These are phyloP conservation scores for Pythium volutum DNA, from an alignment of 352 stramenopile species.

Conservation along the genomic window DNA sequence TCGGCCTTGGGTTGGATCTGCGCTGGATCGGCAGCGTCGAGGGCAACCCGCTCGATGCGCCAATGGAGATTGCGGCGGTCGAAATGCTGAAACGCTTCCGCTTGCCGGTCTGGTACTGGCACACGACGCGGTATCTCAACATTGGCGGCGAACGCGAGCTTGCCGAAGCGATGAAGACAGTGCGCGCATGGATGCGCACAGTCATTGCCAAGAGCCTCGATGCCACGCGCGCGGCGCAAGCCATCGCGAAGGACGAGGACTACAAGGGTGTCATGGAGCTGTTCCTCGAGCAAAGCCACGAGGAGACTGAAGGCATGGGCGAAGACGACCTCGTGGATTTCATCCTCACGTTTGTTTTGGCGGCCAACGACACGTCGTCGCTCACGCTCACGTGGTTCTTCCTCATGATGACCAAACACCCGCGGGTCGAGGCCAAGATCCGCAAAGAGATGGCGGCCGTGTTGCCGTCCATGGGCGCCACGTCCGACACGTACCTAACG, in stretches of 20 bases:
- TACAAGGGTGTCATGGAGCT: conserved; percentile 22
- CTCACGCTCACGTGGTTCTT: conserved; percentile 72
- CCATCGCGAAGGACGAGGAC: not conserved
- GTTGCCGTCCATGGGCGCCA: conserved; percentile 12
- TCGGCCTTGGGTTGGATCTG: conserved; percentile 46
- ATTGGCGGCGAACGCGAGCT: conserved; percentile 39
- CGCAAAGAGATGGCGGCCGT: conserved; percentile 42
- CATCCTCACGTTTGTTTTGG: conserved; percentile 61
- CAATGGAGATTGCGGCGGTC: conserved; percentile 33
- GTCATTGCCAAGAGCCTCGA: conserved; percentile 35
- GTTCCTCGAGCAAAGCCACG: conserved; percentile 14
- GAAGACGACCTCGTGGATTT: conserved; percentile 65
- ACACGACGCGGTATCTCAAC: conserved; percentile 39
- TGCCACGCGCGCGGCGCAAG: not conserved
- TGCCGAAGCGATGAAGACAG: conserved; percentile 20
- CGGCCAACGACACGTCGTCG: conserved; percentile 72
- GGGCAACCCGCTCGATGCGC: conserved; percentile 38
- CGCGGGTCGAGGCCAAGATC: conserved; percentile 41
- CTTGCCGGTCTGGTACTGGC: conserved; percentile 54
- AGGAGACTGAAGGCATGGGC: conserved; percentile 27
- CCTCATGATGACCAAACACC: conserved; percentile 61
- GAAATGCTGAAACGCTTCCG: conserved; percentile 48
- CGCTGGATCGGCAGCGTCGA: conserved; percentile 35
- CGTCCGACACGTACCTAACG: conserved; percentile 35
- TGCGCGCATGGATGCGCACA: conserved; percentile 40